These are phyloP conservation scores for Exophiala oligosperma DNA, from an alignment of 2,329 filamentous ascomycete species.

Conservation along the genomic window DNA sequence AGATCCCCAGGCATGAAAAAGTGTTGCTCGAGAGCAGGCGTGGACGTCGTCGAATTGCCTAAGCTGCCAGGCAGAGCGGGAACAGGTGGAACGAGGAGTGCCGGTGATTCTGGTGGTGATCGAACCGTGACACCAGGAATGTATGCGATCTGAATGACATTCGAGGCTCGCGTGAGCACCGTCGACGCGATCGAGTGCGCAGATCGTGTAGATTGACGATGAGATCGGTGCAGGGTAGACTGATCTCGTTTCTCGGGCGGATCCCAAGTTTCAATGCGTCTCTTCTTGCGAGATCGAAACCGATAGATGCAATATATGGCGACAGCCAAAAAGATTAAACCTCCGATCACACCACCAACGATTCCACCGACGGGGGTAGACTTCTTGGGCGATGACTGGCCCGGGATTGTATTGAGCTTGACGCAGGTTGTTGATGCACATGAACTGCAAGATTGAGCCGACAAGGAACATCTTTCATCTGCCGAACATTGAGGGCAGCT, in stretches of 20 bases:
- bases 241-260: slow-evolving; percentile 59
- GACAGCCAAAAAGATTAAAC: slow-evolving; percentile 71
- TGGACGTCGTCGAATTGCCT: slow-evolving; percentile 58
- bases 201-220: slow-evolving; percentile 78
- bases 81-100: slow-evolving; percentile 82
- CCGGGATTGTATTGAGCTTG: slow-evolving; percentile 39
- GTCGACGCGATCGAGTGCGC: slow-evolving; percentile 88
- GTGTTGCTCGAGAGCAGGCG: slow-evolving; percentile 64
- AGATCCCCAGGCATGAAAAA: slow-evolving; percentile 92
- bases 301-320: slow-evolving; percentile 81
- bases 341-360: slow-evolving; percentile 86
- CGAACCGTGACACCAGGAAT: slow-evolving; percentile 96
- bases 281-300: slow-evolving; percentile 73
- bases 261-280: slow-evolving; percentile 58
- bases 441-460: slow-evolving; percentile 57
- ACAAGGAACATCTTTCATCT: slow-evolving; percentile 60
- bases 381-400: slow-evolving; percentile 34
- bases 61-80: slow-evolving; percentile 74
- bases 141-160: slow-evolving; percentile 99
- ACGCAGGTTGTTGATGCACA: slow-evolving; percentile 63
- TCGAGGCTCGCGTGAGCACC: slow-evolving; percentile 91
- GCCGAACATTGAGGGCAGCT: slow-evolving; percentile 60
- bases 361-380: slow-evolving; percentile 67
- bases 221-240: slow-evolving; percentile 56
- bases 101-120: slow-evolving; percentile 78